Evolutionary conservation across 2,329 filamentous ascomycete species (phyloP), one percentile per base, ranked within the genome.

Genomic region (Tricladium varicosporioides): DNA sequence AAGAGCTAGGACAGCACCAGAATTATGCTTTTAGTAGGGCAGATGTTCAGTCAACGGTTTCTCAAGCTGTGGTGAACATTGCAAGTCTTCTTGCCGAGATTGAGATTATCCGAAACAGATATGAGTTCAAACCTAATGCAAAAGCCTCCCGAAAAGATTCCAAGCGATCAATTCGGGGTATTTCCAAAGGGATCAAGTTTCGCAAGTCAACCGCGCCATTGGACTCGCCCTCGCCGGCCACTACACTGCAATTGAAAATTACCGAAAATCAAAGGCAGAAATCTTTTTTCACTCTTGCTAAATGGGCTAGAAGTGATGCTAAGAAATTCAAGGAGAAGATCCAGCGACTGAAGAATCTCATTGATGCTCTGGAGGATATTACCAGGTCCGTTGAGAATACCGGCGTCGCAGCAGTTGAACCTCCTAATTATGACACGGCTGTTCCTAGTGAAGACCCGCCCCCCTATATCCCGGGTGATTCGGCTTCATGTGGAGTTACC

Each of bases 311-410:
- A 40, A 55, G 60, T n/a, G 65, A 65, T 51, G 60, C 56, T 27
- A 62, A 55, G 22, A 61, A 45, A 48, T 67, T 67, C 19, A 57
- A 64, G n/a, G 58, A 60, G 5, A 64, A 61, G 36, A 56, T 67
- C 15, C 54, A 51, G 16, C 49, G 48, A 43, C 22, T 67, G 32
- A 63, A 62, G 49, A 52, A 49, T 44, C 55, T 65, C 14, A 58
- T 67, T 27, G 65, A 65, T 57, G 59, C 60, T 1, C 49, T 67
- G 2, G 65, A 67, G 36, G 51, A 57, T 36, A 54, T 67, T 11
- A 60, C 60, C 2, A 57, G 54, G 44, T 60, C 57, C 13, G 57
- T 56, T 7, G 59, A 55, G 3, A 56, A 22, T 13, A n/a, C 22
- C 15, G 32, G 9, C 18, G 51, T 14, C n/a, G 8, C 16, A 18